phyloP scores from a whole-genome alignment of 2,329 filamentous ascomycete genomes.

The Scleromitrula shiraiana region DNA sequence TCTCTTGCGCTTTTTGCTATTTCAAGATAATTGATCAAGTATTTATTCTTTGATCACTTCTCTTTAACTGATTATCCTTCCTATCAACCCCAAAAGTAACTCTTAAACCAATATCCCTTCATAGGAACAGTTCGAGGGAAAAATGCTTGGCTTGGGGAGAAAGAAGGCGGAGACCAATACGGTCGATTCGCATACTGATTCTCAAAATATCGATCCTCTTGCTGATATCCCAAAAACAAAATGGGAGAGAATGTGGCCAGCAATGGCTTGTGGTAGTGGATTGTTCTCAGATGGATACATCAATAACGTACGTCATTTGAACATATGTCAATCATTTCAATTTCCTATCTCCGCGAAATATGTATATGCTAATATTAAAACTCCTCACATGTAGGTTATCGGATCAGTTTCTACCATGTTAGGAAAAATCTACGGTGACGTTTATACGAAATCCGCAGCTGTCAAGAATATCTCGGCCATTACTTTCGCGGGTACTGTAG shows the following conservation, averaged over 20 bases:
- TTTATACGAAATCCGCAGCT: conserved; percentile 62
- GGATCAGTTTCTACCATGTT: conserved; percentile 80
- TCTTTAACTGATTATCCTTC: too few relatives aligned
- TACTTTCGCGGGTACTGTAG: conserved; percentile 77
- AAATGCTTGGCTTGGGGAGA: conserved; percentile 14
- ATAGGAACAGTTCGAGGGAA: too few relatives aligned
- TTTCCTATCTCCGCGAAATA: too few relatives aligned
- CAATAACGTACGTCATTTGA: conserved; percentile 56
- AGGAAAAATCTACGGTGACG: conserved; percentile 53
- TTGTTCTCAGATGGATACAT: conserved; percentile 90
- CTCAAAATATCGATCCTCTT: conserved; percentile 13
- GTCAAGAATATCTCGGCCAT: conserved; percentile 72
- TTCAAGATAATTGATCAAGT: too few relatives aligned
- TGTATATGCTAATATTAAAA: too few relatives aligned
- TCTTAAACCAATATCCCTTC: too few relatives aligned
- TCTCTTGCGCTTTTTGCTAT: too few relatives aligned
- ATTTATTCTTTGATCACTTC: too few relatives aligned
- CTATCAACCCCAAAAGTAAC: too few relatives aligned
- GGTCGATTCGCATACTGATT: conserved; percentile 5
- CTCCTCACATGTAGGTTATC: conserved; percentile 52
- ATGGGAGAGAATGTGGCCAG: conserved; percentile 39
- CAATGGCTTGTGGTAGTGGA: conserved; percentile 82
- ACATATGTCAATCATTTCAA: too few relatives aligned
- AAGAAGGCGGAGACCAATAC: conserved; percentile 8
- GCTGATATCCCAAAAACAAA: conserved; percentile 16